phyloP scores from a whole-genome alignment of 1,139 yeast species.

The Suhomyces bokatorum region DNA sequence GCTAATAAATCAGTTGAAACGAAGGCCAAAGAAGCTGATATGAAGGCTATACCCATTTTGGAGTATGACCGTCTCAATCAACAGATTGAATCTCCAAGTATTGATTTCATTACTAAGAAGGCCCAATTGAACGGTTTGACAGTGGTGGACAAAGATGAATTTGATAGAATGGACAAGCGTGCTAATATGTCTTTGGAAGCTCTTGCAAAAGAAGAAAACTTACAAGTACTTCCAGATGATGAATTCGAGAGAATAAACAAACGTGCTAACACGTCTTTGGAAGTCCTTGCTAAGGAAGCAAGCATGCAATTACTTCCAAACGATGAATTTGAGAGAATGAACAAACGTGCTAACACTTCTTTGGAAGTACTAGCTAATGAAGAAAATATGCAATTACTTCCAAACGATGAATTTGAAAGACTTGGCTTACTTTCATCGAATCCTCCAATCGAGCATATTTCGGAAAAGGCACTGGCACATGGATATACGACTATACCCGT shows the following conservation, averaged over 20 bases:
- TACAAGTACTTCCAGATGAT: background rate
- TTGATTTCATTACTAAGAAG: background rate
- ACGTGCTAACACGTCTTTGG: background rate
- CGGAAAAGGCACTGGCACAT: constrained; percentile 20
- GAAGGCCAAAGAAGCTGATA: constrained; percentile 20
- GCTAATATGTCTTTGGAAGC: background rate
- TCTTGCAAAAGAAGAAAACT: background rate
- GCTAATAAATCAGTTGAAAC: constrained; percentile 14
- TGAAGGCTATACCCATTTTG: constrained; percentile 17
- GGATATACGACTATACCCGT: constrained; percentile 6
- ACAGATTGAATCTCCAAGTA: background rate
- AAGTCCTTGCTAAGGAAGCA: background rate
- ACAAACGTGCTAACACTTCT: background rate
- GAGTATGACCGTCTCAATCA: background rate
- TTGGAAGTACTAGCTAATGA: background rate
- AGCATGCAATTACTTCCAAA: background rate
- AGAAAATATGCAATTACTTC: background rate
- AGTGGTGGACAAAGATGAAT: too few species aligned
- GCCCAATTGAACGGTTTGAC: background rate
- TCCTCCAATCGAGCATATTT: constrained; percentile 32
- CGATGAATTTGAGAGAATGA: background rate
- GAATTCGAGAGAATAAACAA: background rate
- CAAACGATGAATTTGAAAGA: background rate
- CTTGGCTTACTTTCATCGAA: background rate
- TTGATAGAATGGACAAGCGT: background rate